A percentile compares a stretch with the other conserved stretches of the same genome.
Evolutionary conservation across 495 filamentous ascomycete species (phyloP).

Genomic region (Schizothecium vesticola): DNA sequence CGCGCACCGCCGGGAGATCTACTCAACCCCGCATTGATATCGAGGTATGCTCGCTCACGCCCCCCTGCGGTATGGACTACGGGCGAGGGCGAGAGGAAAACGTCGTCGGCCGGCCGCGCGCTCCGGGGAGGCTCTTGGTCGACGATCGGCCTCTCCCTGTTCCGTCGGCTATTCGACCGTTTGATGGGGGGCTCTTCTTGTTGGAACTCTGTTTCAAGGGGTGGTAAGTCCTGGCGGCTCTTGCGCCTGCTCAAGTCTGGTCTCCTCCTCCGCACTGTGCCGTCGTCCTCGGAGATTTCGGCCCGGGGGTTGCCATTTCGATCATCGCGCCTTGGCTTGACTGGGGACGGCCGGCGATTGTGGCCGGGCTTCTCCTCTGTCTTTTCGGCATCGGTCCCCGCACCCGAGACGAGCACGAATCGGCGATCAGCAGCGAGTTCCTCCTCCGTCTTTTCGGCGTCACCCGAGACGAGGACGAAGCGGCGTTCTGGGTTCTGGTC

Average conservation of each 20-base stretch:
- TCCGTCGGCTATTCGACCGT: conserved; percentile 20
- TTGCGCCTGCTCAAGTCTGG: conserved; percentile 28
- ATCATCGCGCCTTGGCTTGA: conserved; percentile 32
- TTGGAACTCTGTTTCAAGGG: conserved; percentile 26
- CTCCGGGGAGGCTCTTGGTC: conserved; percentile 17
- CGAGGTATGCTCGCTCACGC: conserved; percentile 38
- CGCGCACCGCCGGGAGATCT: conserved; percentile 8
- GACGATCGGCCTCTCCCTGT: conserved; percentile 19
- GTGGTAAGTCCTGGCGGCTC: conserved; percentile 36
- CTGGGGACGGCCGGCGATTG: conserved; percentile 1
- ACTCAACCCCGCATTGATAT: conserved; percentile 15
- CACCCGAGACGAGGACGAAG: conserved; percentile 36
- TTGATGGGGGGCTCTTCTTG: conserved; percentile 11
- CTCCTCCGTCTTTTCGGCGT: conserved; percentile 11
- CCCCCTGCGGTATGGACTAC: conserved; percentile 33
- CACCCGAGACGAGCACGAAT: conserved; percentile 36
- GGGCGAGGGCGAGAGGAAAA: conserved; percentile 26
- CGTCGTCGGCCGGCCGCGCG: conserved; percentile 22
- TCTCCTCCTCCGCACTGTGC: conserved; percentile 12
- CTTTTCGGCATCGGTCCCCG: conserved; percentile 23
- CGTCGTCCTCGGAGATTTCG: conserved; percentile 6
- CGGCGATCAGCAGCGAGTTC: conserved; percentile 32
- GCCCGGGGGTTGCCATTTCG: conserved; percentile 35
- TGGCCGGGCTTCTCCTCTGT: neutral
- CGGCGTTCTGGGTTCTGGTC: conserved; percentile 45